These are phyloP conservation scores for Apiospora marii DNA, from an alignment of 2,329 filamentous ascomycete species.

Conservation along the genomic window DNA sequence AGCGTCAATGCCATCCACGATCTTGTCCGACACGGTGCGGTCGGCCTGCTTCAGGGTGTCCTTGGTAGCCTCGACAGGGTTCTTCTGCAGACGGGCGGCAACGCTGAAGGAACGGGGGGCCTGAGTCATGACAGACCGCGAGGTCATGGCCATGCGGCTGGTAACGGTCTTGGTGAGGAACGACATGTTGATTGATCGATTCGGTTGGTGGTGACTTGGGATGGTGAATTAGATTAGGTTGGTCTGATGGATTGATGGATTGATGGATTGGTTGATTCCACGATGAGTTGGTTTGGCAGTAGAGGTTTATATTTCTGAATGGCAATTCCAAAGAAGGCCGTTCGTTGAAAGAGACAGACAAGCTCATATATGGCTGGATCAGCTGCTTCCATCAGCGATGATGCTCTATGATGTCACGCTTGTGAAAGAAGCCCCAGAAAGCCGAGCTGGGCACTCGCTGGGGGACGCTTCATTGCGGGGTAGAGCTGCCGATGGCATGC, in stretches of 20 bases:
- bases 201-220: not conserved
- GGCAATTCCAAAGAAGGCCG: not conserved
- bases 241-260: not conserved
- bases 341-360: not conserved
- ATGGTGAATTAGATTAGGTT: not conserved
- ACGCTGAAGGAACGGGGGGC: slow-evolving; percentile 60
- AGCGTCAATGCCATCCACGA: slow-evolving; percentile 67
- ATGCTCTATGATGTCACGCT: slow-evolving; percentile 16
- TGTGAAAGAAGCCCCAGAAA: slow-evolving; percentile 3
- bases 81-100: slow-evolving; percentile 53
- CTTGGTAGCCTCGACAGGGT: slow-evolving; percentile 62
- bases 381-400: slow-evolving; percentile 12
- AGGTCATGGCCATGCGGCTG: slow-evolving; percentile 51
- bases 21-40: slow-evolving; percentile 65
- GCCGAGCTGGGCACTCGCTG: not conserved
- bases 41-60: slow-evolving; percentile 67
- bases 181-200: slow-evolving; percentile 53
- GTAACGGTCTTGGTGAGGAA: slow-evolving; percentile 57
- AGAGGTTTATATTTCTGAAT: not conserved
- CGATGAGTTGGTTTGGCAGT: not conserved
- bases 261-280: not conserved
- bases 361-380: slow-evolving; percentile 8
- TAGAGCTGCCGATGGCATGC: not conserved
- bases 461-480: not conserved
- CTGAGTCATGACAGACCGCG: slow-evolving; percentile 47